These are phyloP conservation scores for Neolentinus lepideus DNA, from an alignment of 1,284 basidiomycete species.

Conservation along the genomic window DNA sequence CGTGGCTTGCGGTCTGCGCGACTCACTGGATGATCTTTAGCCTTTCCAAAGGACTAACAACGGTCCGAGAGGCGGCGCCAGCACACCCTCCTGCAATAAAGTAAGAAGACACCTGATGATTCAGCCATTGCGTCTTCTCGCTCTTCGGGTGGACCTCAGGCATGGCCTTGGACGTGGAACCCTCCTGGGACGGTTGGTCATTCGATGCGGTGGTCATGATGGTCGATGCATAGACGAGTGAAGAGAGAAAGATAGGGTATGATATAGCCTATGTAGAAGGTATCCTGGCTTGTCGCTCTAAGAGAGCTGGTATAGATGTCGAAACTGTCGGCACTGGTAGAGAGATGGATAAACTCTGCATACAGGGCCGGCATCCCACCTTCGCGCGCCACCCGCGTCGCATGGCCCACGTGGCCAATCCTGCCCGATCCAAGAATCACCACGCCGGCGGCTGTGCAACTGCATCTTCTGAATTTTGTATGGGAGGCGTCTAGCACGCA, in stretches of 20 bases:
- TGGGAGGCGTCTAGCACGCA: too few species aligned
- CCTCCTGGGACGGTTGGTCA: not conserved
- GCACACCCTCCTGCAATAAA: conserved; percentile 76
- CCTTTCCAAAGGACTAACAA: conserved; percentile 87
- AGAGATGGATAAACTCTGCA: not conserved
- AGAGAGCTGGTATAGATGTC: not conserved
- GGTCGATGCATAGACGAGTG: conserved; percentile 12
- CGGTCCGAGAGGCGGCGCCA: conserved; percentile 81
- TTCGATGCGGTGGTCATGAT: conserved; percentile 10
- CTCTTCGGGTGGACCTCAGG: conserved; percentile 8
- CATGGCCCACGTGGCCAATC: not conserved
- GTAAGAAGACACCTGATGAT: conserved; percentile 56
- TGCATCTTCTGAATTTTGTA: too few species aligned
- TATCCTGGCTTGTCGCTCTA: not conserved
- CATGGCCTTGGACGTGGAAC: not conserved
- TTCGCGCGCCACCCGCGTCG: not conserved
- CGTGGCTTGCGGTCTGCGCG: not conserved
- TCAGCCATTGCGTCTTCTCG: conserved; percentile 26
- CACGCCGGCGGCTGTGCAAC: not conserved
- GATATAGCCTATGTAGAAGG: not conserved
- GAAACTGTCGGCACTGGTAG: not conserved
- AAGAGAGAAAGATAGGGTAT: not conserved
- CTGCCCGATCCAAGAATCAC: not conserved
- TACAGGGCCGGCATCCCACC: not conserved
- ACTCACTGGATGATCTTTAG: conserved; percentile 93